Percentiles rank a stretch among this genome's conserved stretches.
Conservation (phyloP, 2,329 filamentous ascomycete genomes). For the Aspergillus flavus region DNA sequence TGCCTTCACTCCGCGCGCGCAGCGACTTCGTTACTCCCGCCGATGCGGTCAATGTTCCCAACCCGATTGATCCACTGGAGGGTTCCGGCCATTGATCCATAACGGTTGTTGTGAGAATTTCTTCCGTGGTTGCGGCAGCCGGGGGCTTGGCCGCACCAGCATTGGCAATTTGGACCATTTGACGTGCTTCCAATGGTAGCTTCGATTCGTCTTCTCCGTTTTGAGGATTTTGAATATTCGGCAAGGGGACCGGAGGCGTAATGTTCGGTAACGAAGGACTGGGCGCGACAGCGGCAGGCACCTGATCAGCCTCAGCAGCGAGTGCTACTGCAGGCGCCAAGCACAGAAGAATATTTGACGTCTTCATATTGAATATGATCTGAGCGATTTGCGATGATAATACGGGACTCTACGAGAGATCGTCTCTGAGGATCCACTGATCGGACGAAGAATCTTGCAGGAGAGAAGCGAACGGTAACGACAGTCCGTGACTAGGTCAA, state of each 20-base stretch:
- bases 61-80: slow-evolving; percentile 31
- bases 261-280: slow-evolving; percentile 22
- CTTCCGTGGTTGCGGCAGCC: slow-evolving; percentile 10
- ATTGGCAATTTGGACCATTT: slow-evolving; percentile 11
- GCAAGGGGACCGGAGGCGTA: slow-evolving; percentile 19
- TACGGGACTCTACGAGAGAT: not conserved
- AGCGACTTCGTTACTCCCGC: slow-evolving; percentile 30
- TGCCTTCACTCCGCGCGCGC: slow-evolving; percentile 40
- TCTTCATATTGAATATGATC: slow-evolving; percentile 20
- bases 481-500: not conserved
- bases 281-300: slow-evolving; percentile 29
- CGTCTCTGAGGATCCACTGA: not conserved
- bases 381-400: not conserved
- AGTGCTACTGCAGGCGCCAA: slow-evolving; percentile 27
- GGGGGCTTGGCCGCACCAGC: slow-evolving; percentile 3
- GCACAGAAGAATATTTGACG: slow-evolving; percentile 19
- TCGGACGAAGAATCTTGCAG: not conserved
- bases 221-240: slow-evolving; percentile 12
- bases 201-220: slow-evolving; percentile 9
- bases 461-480: not conserved
- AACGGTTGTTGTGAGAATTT: slow-evolving; percentile 19
- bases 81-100: slow-evolving; percentile 35
- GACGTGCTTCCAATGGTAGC: slow-evolving; percentile 10
- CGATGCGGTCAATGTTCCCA: slow-evolving; percentile 29
- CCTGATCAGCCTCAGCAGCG: slow-evolving; percentile 27